These are phyloP conservation scores for Wickerhamiella bombiphila DNA, from an alignment of 805 yeast genomes.

Conservation along the genomic window DNA sequence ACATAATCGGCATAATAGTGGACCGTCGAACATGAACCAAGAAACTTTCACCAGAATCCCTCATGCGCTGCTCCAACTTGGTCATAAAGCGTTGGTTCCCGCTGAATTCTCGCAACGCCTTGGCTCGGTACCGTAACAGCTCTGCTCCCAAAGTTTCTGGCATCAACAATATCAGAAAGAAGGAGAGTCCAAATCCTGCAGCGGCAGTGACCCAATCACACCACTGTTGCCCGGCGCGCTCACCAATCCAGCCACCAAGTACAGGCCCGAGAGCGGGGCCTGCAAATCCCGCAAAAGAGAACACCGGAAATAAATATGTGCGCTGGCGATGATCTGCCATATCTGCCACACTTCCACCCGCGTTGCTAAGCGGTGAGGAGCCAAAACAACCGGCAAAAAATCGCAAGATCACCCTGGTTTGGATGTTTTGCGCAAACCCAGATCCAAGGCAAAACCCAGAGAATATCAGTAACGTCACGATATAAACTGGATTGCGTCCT, in stretches of 20 bases:
- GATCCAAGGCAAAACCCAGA: slow-evolving; percentile 35
- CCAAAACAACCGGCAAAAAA: slow-evolving; percentile 65
- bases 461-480: slow-evolving; percentile 34
- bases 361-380: slow-evolving; percentile 59
- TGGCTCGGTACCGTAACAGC: slow-evolving; percentile 52
- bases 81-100: slow-evolving; percentile 29
- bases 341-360: slow-evolving; percentile 41
- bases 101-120: slow-evolving; percentile 34
- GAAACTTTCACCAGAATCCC: slow-evolving; percentile 12
- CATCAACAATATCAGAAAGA: slow-evolving; percentile 26
- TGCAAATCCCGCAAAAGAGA: slow-evolving; percentile 15
- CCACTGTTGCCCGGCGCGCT: slow-evolving; percentile 28
- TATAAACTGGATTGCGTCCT: slow-evolving; percentile 51
- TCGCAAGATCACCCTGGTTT: slow-evolving; percentile 38
- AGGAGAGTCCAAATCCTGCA: slow-evolving; percentile 3
- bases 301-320: slow-evolving; percentile 7
- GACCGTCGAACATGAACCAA: slow-evolving; percentile 28
- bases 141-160: slow-evolving; percentile 86
- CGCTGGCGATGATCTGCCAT: slow-evolving; percentile 44
- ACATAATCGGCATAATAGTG: slow-evolving; percentile 36
- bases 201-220: slow-evolving; percentile 8
- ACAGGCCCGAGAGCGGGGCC: slow-evolving; percentile 36
- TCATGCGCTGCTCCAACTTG: slow-evolving; percentile 26
- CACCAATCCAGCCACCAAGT: slow-evolving; percentile 40
- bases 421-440: slow-evolving; percentile 25